Evolutionary conservation across 2,329 filamentous ascomycete genomes (phyloP).

Genomic region (Phialophora expanda): DNA sequence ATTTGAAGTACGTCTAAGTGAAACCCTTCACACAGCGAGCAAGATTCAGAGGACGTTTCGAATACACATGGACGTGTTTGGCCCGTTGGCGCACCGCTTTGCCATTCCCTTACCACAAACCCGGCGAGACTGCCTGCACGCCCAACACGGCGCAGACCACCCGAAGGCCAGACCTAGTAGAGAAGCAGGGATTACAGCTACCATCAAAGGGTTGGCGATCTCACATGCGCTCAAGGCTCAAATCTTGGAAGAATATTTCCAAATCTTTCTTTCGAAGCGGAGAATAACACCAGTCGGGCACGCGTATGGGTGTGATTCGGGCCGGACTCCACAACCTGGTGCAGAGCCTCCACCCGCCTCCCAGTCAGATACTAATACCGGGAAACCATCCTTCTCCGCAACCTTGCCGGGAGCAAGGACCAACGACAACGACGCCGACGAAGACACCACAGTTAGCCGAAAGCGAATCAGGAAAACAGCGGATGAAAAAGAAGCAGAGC

Average conservation of each 20-base stretch:
- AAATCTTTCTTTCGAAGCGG: background rate
- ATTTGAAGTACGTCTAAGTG: background rate
- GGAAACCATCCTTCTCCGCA: background rate
- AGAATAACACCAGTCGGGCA: background rate
- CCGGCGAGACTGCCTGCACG: background rate
- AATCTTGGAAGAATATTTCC: background rate
- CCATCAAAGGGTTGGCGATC: background rate
- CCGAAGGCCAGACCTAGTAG: background rate
- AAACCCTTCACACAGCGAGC: background rate
- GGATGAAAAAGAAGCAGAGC: background rate
- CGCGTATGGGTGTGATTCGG: background rate
- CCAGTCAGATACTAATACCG: background rate
- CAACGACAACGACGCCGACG: background rate
- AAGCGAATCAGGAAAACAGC: background rate
- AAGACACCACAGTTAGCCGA: background rate
- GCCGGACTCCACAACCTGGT: background rate
- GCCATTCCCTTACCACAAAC: background rate
- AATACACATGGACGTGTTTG: background rate
- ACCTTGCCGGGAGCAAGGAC: background rate
- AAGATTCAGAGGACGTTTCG: background rate
- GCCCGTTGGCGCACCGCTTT: background rate
- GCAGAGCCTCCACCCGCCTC: background rate
- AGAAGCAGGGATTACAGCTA: background rate
- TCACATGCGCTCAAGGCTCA: background rate
- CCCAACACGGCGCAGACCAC: background rate